Evolutionary conservation across 2,329 filamentous ascomycete species (phyloP), one percentile per base, ranked within the genome.

Genomic region (Aaosphaeria arxii): DNA sequence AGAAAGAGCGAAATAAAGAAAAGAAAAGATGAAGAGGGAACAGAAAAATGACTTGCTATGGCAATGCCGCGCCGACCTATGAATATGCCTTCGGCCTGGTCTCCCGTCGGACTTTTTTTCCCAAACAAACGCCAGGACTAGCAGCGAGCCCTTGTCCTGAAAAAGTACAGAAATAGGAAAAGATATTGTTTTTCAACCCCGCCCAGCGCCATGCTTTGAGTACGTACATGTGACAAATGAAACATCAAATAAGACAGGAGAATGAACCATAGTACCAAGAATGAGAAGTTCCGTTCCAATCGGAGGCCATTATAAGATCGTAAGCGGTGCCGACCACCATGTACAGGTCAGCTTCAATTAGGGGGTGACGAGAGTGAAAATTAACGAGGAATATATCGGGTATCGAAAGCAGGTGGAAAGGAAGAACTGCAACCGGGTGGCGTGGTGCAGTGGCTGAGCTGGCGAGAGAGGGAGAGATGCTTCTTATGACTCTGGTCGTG

Each of bases 401-500:
- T 24, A 24, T 24, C 17, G 17, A 24, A 24, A 24, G 17, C 3
- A 24, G 17, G 17, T 3, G 17, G 17, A 24, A 24, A 24, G 17
- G 17, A 36, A 9, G 33, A 36, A 36, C n/a, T 36, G 33, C n/a
- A 36, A n/a, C n/a, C 9, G 7, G 33, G 9, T 36, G 7, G 9
- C n/a, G 4, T 36, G n/a, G 33, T 36, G 33, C 17, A 24, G 33
- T 36, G 4, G 33, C 33, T 9, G 33, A 36, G 33, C 7, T 36
- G n/a, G 33, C n/a, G 33, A 36, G 33, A 36, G 17, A 24, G 17
- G 17, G 17, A 24, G 17, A 24, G 17, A 36, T 36, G 33, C 7
- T 36, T n/a, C 9, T 40, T 40, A 40, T 40, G 9, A 9, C 9
- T 40, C 7, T 28, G 50, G 40, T 47, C 42, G 44, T 36, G 51